These are phyloP conservation scores for Delphinella strobiligena DNA, from an alignment of 2,329 filamentous ascomycete genomes.

Conservation along the genomic window DNA sequence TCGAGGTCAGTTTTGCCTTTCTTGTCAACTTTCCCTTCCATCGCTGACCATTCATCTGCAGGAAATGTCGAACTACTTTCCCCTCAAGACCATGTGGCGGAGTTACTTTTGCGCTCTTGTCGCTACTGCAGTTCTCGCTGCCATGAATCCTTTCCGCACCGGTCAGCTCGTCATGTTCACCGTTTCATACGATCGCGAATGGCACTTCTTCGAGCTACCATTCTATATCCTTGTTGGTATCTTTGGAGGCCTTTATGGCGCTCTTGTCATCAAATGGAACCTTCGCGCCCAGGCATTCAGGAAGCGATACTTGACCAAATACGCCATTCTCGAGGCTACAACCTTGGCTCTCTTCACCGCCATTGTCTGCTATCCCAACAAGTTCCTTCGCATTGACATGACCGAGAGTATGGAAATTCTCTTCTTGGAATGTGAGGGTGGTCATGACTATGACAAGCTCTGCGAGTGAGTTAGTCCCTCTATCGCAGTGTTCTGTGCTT, in stretches of 20 bases:
- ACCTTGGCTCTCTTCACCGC: conserved; percentile 73
- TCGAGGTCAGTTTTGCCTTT: conserved; percentile 43
- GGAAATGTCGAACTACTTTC: conserved; percentile 95
- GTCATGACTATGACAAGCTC: conserved; percentile 76
- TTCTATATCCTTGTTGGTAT: conserved; percentile 88
- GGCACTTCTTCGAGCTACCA: conserved; percentile 93
- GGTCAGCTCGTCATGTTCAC: conserved; percentile 99
- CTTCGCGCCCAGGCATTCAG: conserved; percentile 80
- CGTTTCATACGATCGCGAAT: conserved; percentile 85
- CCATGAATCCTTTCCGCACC: conserved; percentile 95
- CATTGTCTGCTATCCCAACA: conserved; percentile 92
- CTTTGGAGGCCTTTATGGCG: conserved; percentile 90
- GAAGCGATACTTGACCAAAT: conserved; percentile 77
- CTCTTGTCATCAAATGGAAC: conserved; percentile 97
- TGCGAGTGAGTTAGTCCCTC: conserved; percentile 72
- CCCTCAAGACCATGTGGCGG: conserved; percentile 92
- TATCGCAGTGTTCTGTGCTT: too few species aligned
- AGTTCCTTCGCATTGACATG: conserved; percentile 94
- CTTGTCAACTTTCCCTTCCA: conserved; percentile 11
- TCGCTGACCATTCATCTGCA: conserved; percentile 12
- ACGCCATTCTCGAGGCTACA: conserved; percentile 77
- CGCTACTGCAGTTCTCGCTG: conserved; percentile 80
- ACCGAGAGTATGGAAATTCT: conserved; percentile 98
- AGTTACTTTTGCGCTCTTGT: conserved; percentile 97
- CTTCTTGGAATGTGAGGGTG: conserved; percentile 84